Evolutionary conservation across 345 rosid genomes (phyloP).

Genomic region (Populus ilicifolia): DNA sequence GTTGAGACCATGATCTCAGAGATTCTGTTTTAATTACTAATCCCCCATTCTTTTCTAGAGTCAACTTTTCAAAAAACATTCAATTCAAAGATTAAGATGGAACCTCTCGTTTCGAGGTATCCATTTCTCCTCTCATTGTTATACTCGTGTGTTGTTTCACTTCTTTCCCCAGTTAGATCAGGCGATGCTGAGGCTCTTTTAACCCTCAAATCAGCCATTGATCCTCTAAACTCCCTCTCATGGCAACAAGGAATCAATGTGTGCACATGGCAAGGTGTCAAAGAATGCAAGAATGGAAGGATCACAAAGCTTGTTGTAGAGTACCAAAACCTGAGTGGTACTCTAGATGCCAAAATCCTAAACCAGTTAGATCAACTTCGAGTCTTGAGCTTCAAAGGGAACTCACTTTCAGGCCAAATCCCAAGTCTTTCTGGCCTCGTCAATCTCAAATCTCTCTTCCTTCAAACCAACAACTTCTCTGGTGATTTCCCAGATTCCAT

Average conservation of each 20-base stretch:
- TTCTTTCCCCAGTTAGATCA: constrained; percentile 51
- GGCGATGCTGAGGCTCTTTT: constrained; percentile 63
- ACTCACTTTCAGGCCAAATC: constrained; percentile 69
- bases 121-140: constrained; percentile 25
- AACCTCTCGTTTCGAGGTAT: constrained; percentile 27
- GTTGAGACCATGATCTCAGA: constrained; percentile 15
- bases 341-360: constrained; percentile 42
- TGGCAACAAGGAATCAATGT: constrained; percentile 50
- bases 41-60: not conserved
- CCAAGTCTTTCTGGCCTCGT: constrained; percentile 60
- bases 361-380: constrained; percentile 78
- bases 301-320: constrained; percentile 81
- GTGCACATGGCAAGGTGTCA: constrained; percentile 79
- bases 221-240: constrained; percentile 50
- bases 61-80: not conserved
- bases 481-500: constrained; percentile 69
- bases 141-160: constrained; percentile 13
- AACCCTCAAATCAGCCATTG: constrained; percentile 60
- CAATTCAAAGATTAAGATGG: constrained; percentile 22
- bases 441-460: constrained; percentile 78
- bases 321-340: constrained; percentile 59
- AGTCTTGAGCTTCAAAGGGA: constrained; percentile 82
- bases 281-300: constrained; percentile 66
- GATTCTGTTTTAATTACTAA: not conserved
- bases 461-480: constrained; percentile 65